Base-by-base conservation (phyloP, 176 grass and related monocot species). In the Oryza longistaminata region DNA sequence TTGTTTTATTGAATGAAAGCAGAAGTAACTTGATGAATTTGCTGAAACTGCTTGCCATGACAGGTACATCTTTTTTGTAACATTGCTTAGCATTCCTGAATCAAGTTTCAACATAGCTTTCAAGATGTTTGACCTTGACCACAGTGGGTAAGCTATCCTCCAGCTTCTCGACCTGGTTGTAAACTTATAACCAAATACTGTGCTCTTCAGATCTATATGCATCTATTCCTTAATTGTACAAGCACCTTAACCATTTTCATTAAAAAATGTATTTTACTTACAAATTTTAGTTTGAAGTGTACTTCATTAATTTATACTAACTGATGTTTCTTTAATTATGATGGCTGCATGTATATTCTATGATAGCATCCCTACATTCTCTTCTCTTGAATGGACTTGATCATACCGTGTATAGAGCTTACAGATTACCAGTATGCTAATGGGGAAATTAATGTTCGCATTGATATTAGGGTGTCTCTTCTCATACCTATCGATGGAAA, bases 111-210 rank as follows among this genome's bases (percentile, higher is more conserved):
- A 83, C 52, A 80, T 95, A 60, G 93, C 95, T 90, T 98, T 98
- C 64, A 98, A 98, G 92, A 98, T 98, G 95, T 98, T 98, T 95
- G 95, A 98, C 82, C 89, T 93, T 61, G 89, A 98, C 76, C 89
- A 93, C 83, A 93, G 74, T 71, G 95, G 95, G 95, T 98, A 90
- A 21, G 79, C 72, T 67, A 40, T 67, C 45, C 70, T 77, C 42
- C 13, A 85, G n/a, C 71, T 64, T 31, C 11, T 45, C 17, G 31
- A 61, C 14, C 48, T 21, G 13, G 12, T 40, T 40, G 39, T 40
- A 40, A 40, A 40, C 7, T 83, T 72, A 68, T 69, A 60, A 81
- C 68, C 0, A 24, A 62, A 68, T 66, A 2, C 2, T 80, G 49
- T 42, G 52, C 68, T 84, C 21, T 40, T 67, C 44, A 71, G 25